These are phyloP conservation scores for Diaporthe destruens DNA, from an alignment of 2,329 filamentous ascomycete species.

Conservation along the genomic window DNA sequence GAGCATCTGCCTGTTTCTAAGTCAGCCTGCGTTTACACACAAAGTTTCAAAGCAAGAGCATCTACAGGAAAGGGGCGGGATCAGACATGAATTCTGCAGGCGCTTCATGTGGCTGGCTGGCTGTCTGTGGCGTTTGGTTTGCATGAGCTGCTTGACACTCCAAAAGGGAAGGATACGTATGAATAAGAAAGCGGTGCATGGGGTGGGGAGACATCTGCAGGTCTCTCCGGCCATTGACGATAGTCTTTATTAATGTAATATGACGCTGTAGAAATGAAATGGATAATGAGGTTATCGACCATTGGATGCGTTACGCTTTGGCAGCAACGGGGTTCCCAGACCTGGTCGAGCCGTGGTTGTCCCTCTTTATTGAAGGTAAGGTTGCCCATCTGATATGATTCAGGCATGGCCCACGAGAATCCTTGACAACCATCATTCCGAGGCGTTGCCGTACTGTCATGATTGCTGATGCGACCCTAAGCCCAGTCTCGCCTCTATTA, in stretches of 20 bases:
- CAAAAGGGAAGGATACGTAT: conserved; percentile 15
- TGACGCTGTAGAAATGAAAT: conserved; percentile 17
- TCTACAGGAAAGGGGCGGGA: neutral
- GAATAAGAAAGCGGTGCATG: conserved; percentile 15
- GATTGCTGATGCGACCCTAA: conserved; percentile 43
- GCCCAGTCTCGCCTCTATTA: conserved; percentile 68
- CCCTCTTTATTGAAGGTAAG: neutral
- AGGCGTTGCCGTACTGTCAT: neutral
- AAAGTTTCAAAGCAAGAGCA: neutral
- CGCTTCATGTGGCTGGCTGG: neutral
- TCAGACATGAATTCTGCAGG: neutral
- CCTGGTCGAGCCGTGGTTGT: neutral
- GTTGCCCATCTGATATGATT: neutral
- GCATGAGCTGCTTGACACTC: conserved; percentile 20
- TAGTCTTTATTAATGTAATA: conserved; percentile 29
- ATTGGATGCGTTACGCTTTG: no score
- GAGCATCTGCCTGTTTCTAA: neutral
- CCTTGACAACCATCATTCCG: neutral
- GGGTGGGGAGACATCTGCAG: conserved; percentile 22
- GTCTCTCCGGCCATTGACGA: conserved; percentile 5
- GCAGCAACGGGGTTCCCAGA: no score
- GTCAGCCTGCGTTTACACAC: neutral
- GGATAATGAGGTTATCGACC: conserved; percentile 3
- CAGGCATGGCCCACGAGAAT: neutral
- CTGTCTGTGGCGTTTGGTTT: conserved; percentile 28